Base-by-base conservation (phyloP, 768 basidiomycete genomes). In the Leccinum olivaceopallidum region DNA sequence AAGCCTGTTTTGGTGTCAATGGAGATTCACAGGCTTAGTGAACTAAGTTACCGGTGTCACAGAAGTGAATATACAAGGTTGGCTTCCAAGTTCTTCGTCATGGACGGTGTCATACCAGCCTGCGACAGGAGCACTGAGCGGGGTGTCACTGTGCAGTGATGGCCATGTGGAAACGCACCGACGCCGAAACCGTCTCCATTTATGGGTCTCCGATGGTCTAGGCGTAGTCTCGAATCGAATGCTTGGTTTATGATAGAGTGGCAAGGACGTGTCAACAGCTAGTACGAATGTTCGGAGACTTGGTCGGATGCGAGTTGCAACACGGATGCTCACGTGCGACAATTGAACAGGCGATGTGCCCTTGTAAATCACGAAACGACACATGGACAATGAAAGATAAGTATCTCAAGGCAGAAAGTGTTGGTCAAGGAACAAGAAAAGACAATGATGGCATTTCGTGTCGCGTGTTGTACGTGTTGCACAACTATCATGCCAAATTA, bases 201-300 rank as follows among this genome's bases (percentile, higher is more conserved):
- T 75, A 94, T 93, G n/a, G 92, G 93, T 62, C 92, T 76, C 58
- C 92, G 81, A 64, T 78, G 81, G 69, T 94, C 92, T 56, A 94
- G 73, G 20, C 96, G 85, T 34, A 99, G 80, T 8, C 95, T 84
- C 22, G 94, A 95, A 76, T 98, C 96, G 69, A 94, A 95, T 0
- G 96, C 94, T 77, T 97, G 94, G 73, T 96, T 96, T 73, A 95
- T 97, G 77, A 98, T 97, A 4, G 92, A 94, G 77, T 98, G 96
- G 61, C 89, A 88, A 55, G 96, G 96, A 53, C 92, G 83, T 49
- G 95, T 98, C 66, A 98, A 81, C n/a, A 98, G 84, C 84, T 93
- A 32, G 30, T 32, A 65, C 34, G 55, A 24, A 56, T 52, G 20
- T 42, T 72, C 52, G 51, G 53, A 52, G 26, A 56, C 30, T 8